Conservation (phyloP, 371 early-diverging fungal genomes). For the Rhizopus arrhizus region DNA sequence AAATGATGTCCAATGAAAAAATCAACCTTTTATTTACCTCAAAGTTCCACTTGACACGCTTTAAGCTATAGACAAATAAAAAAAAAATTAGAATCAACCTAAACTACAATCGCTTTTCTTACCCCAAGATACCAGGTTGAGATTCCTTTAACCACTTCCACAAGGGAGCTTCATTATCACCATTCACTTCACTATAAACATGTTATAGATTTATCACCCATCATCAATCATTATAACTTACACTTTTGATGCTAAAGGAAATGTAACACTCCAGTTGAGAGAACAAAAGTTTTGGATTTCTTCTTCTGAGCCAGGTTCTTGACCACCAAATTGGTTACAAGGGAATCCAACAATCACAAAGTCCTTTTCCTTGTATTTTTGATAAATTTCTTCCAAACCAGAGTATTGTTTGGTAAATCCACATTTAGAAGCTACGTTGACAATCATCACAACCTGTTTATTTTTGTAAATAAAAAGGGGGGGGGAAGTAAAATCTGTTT, state of each 20-base stretch:
- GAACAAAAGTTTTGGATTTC: constrained; percentile 74
- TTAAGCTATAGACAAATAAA: constrained; percentile 31
- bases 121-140: constrained; percentile 58
- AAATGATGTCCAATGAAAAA: constrained; percentile 2
- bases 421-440: constrained; percentile 95
- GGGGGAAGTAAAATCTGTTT: neutral
- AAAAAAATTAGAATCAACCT: neutral
- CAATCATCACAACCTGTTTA: constrained; percentile 75
- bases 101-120: neutral
- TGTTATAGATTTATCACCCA: neutral
- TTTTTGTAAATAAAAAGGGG: no score
- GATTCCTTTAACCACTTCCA: constrained; percentile 69
- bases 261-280: constrained; percentile 72
- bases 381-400: constrained; percentile 77
- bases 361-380: constrained; percentile 74
- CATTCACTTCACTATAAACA: constrained; percentile 69
- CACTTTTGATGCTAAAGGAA: constrained; percentile 85
- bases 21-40: constrained; percentile 32
- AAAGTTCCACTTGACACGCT: constrained; percentile 76
- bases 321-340: constrained; percentile 83
- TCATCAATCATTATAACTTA: constrained; percentile 16
- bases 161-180: constrained; percentile 68
- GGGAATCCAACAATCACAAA: constrained; percentile 79
- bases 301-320: constrained; percentile 61
- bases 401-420: constrained; percentile 89